These are phyloP conservation scores for Xylariales sp. DNA, from an alignment of 2,329 filamentous ascomycete species.

Conservation along the genomic window DNA sequence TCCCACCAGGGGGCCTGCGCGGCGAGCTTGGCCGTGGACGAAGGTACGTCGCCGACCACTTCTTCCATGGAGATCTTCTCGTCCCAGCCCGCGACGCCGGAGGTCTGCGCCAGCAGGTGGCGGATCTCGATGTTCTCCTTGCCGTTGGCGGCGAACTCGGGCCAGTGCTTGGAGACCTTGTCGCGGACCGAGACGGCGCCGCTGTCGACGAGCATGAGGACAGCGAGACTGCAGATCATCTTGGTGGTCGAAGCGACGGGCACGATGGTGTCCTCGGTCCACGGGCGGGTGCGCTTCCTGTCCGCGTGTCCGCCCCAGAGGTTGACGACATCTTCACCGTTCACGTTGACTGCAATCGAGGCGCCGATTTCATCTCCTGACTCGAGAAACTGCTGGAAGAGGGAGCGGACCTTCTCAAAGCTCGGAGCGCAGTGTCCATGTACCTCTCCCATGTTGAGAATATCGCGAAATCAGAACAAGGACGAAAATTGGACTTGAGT, in stretches of 20 bases:
- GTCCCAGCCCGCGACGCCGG: constrained; percentile 29
- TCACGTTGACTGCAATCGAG: constrained; percentile 32
- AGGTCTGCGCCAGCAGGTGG: constrained; percentile 34
- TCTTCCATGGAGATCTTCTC: constrained; percentile 24
- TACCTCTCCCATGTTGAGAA: constrained; percentile 15
- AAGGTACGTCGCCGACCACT: constrained; percentile 23
- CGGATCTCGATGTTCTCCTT: constrained; percentile 32
- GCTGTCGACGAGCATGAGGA: constrained; percentile 31
- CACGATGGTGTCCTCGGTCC: constrained; percentile 31
- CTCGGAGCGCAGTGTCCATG: constrained; percentile 30
- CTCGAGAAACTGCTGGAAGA: constrained; percentile 28
- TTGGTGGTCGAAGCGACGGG: constrained; percentile 34
- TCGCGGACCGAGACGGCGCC: constrained; percentile 28
- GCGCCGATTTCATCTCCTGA: constrained; percentile 35
- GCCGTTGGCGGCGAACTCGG: constrained; percentile 34
- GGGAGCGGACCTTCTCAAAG: constrained; percentile 29
- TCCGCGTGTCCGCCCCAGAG: constrained; percentile 35
- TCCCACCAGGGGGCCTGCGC: constrained; percentile 36
- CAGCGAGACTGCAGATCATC: constrained; percentile 28
- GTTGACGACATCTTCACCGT: constrained; percentile 32
- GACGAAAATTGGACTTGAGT: no score
- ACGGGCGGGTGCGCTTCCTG: constrained; percentile 20
- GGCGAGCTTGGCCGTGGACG: constrained; percentile 27
- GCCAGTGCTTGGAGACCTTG: constrained; percentile 36
- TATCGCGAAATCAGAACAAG: no score